phyloP scores from a whole-genome alignment of 371 early-diverging fungal species.

The Fennellomyces sp. region DNA sequence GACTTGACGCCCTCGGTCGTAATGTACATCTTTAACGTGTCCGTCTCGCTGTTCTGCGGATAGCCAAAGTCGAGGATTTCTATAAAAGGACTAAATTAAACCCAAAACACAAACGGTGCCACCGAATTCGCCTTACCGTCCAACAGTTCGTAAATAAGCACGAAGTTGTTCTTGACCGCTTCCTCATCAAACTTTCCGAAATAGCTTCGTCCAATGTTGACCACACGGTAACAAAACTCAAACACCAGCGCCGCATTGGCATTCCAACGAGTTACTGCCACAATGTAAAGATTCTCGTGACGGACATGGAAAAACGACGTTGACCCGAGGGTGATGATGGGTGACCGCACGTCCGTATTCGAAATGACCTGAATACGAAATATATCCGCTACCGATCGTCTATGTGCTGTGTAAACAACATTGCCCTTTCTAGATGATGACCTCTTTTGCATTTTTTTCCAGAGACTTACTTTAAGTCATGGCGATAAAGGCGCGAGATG shows the following conservation, averaged over 20 bases:
- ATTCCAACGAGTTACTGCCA: conserved; percentile 84
- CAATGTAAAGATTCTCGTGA: conserved; percentile 89
- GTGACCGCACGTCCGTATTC: conserved; percentile 87
- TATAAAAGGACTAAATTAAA: conserved; percentile 17
- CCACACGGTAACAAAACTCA: conserved; percentile 83
- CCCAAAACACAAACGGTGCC: not conserved
- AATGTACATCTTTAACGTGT: conserved; percentile 88
- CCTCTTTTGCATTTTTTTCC: too few species aligned
- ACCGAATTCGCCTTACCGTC: conserved; percentile 65
- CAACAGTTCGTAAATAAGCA: conserved; percentile 87
- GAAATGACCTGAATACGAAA: conserved; percentile 97
- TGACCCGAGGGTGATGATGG: conserved; percentile 88
- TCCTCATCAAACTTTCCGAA: conserved; percentile 92
- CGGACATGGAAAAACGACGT: conserved; percentile 89
- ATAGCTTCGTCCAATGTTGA: conserved; percentile 77
- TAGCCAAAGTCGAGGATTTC: conserved; percentile 93
- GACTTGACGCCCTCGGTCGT: conserved; percentile 87
- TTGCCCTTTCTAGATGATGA: conserved; percentile 7
- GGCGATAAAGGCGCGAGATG: conserved; percentile 92
- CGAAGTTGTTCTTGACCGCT: conserved; percentile 89
- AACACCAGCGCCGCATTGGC: conserved; percentile 85
- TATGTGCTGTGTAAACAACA: too few species aligned
- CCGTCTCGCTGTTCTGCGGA: conserved; percentile 89
- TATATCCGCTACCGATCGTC: conserved; percentile 93
- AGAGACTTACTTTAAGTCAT: conserved; percentile 85